phyloP scores from a whole-genome alignment of 805 yeast species.

The Myxozyma monticola region DNA sequence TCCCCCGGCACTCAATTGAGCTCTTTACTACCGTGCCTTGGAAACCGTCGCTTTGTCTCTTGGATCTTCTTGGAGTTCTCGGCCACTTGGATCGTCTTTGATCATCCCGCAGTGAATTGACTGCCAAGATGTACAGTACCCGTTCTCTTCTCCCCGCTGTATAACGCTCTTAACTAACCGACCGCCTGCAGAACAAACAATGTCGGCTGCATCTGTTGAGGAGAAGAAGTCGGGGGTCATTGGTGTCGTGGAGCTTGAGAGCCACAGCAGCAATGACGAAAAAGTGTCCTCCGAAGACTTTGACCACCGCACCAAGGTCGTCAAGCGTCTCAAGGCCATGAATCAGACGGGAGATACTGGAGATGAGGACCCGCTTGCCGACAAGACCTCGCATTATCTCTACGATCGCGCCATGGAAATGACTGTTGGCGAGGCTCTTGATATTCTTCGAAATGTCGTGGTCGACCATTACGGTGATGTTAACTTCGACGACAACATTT shows the following conservation, averaged over 20 bases:
- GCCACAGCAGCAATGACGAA: background rate
- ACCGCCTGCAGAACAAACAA: too few relatives aligned
- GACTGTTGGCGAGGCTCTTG: slow-evolving; percentile 43
- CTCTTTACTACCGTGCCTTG: too few relatives aligned
- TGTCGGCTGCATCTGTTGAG: too few relatives aligned
- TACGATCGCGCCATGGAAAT: slow-evolving; percentile 43
- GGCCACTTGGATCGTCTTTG: too few relatives aligned
- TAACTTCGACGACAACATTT: slow-evolving; percentile 5
- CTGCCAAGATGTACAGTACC: too few relatives aligned
- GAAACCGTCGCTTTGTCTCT: too few relatives aligned
- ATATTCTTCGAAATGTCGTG: slow-evolving; percentile 11
- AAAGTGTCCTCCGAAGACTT: too few relatives aligned
- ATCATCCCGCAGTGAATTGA: too few relatives aligned
- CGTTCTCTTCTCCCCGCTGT: too few relatives aligned
- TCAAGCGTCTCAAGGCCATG: slow-evolving; percentile 13
- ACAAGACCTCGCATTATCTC: slow-evolving; percentile 2
- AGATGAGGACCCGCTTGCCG: slow-evolving; percentile 17
- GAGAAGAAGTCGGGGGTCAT: background rate
- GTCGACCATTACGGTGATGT: slow-evolving; percentile 8
- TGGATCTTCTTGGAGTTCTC: too few relatives aligned
- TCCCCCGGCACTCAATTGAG: too few relatives aligned
- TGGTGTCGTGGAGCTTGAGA: background rate
- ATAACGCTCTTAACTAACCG: too few relatives aligned
- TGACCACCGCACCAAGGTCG: background rate
- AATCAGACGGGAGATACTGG: slow-evolving; percentile 7